Evolutionary conservation across 176 grass and related monocot genomes (phyloP), one percentile per base, ranked within the genome.

Genomic region (Saccharum officinarum): DNA sequence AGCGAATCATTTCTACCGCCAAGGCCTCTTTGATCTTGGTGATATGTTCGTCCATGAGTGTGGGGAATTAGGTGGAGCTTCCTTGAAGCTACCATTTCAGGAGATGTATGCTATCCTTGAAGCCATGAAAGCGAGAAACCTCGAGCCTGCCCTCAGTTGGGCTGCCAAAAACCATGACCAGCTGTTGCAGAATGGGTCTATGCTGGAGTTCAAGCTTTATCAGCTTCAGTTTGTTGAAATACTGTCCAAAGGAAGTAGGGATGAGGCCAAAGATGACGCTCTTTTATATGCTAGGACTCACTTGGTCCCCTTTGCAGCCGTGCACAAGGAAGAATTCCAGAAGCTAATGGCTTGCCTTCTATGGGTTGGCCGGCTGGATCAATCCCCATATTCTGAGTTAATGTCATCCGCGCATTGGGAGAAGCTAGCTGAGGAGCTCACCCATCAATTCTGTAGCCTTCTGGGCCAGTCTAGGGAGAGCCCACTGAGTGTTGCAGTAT

Each of bases 191-290:
- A 86, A 90, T 90, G 76, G 86, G 8, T 98, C 96, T 31, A 79
- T 75, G 69, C 97, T 99, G 13, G 89, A 99, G 88, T 83, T 96
- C 81, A 99, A 88, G 66, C 97, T 96, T 80, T 94, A 99, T 76
- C 75, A 87, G 13, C 91, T 94, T 83, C 93, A 99, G 74, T 96
- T 91, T 55, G 67, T 99, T 20, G 89, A 95, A 71, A 92, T 96
- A 85, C 79, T 99, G 22, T 88, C 82, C 40, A 88, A 88, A 62
- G 86, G 88, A 68, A 91, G 79, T n/a, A 75, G 42, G 63, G 86
- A 55, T 3, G 84, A 85, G 26, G 88, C 88, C 65, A 78, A 37
- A 68, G 81, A 84, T 1, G 84, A 90, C 10, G 93, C 90, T 78
- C 52, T 99, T 18, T 33, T 63, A 17, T 99, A 99, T 87, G 93